Conservation (phyloP, 2,329 filamentous ascomycete species). For the Microdochium trichocladiopsis region DNA sequence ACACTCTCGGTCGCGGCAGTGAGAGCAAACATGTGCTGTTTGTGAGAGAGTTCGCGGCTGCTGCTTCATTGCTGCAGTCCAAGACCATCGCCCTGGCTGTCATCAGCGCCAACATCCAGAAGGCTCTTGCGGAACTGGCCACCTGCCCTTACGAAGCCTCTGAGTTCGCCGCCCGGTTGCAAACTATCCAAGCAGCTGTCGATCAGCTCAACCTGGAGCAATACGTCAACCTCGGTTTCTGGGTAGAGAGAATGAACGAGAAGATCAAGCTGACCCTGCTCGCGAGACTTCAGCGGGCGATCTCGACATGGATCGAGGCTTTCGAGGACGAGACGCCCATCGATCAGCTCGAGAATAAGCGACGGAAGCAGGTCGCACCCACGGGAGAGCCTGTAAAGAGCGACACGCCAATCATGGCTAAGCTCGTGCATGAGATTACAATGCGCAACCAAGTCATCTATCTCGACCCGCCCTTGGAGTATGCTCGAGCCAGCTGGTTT, state of each 20-base stretch:
- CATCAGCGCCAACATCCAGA: constrained; percentile 76
- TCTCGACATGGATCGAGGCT: constrained; percentile 78
- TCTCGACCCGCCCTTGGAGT: constrained; percentile 87
- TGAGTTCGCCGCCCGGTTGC: constrained; percentile 74
- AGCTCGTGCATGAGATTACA: constrained; percentile 81
- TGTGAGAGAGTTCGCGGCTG: constrained; percentile 83
- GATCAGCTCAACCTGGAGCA: constrained; percentile 96
- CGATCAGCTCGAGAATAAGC: constrained; percentile 39
- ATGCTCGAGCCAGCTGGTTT: constrained; percentile 89
- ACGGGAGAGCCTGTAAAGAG: constrained; percentile 35
- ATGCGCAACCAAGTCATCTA: constrained; percentile 99
- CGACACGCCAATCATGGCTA: constrained; percentile 59
- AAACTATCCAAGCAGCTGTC: constrained; percentile 83
- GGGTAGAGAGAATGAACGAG: constrained; percentile 82
- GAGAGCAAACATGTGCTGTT: constrained; percentile 97
- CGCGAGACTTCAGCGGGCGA: constrained; percentile 74
- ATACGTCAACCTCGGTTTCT: constrained; percentile 85
- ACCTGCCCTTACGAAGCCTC: constrained; percentile 75
- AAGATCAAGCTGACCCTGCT: constrained; percentile 78
- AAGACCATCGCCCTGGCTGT: constrained; percentile 75
- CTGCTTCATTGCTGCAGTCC: constrained; percentile 79
- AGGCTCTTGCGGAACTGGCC: constrained; percentile 74
- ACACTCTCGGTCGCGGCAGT: constrained; percentile 42
- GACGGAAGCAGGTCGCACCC: constrained; percentile 40
- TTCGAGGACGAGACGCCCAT: constrained; percentile 58